Percentiles rank a stretch among this genome's conserved stretches.
phyloP scores from a whole-genome alignment of 2,329 filamentous ascomycete species.

The Arthrocladium fulminans region DNA sequence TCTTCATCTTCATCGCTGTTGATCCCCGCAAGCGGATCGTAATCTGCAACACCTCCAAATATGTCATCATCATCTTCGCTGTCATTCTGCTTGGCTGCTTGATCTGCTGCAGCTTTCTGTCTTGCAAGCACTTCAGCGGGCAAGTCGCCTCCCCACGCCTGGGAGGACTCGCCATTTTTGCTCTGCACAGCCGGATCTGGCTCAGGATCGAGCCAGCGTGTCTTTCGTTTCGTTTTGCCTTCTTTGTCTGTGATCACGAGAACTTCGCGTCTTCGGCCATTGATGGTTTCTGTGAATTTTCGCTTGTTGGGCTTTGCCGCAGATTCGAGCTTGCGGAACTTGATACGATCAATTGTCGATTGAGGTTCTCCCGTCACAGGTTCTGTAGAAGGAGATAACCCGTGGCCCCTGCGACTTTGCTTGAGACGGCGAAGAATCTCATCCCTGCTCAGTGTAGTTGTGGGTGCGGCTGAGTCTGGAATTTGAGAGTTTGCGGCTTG shows the following conservation, averaged over 20 bases:
- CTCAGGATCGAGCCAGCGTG: slow-evolving; percentile 42
- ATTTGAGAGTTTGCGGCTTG: slow-evolving; percentile 31
- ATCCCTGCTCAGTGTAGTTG: slow-evolving; percentile 46
- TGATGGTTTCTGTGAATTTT: slow-evolving; percentile 46
- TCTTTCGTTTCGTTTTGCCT: slow-evolving; percentile 54
- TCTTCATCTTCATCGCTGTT: slow-evolving; percentile 35
- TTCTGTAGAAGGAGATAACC: slow-evolving; percentile 28
- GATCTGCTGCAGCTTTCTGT: slow-evolving; percentile 24
- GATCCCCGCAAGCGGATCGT: slow-evolving; percentile 50
- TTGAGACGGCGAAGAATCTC: slow-evolving; percentile 53
- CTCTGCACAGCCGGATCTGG: slow-evolving; percentile 20
- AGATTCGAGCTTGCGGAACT: slow-evolving; percentile 46
- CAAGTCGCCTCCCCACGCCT: slow-evolving; percentile 45
- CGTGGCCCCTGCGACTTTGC: slow-evolving; percentile 38
- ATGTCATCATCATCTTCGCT: slow-evolving; percentile 49
- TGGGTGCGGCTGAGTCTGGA: slow-evolving; percentile 18
- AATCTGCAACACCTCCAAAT: slow-evolving; percentile 51
- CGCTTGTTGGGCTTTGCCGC: slow-evolving; percentile 27
- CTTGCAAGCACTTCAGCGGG: slow-evolving; percentile 35
- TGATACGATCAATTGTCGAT: slow-evolving; percentile 30
- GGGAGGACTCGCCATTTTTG: slow-evolving; percentile 33
- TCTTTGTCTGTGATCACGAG: slow-evolving; percentile 51
- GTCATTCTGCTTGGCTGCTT: slow-evolving; percentile 30
- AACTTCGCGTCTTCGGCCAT: slow-evolving; percentile 46
- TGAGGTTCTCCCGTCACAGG: slow-evolving; percentile 44